These are phyloP conservation scores for Amylostereum chailletii DNA, from an alignment of 1,284 basidiomycete species.

Conservation along the genomic window DNA sequence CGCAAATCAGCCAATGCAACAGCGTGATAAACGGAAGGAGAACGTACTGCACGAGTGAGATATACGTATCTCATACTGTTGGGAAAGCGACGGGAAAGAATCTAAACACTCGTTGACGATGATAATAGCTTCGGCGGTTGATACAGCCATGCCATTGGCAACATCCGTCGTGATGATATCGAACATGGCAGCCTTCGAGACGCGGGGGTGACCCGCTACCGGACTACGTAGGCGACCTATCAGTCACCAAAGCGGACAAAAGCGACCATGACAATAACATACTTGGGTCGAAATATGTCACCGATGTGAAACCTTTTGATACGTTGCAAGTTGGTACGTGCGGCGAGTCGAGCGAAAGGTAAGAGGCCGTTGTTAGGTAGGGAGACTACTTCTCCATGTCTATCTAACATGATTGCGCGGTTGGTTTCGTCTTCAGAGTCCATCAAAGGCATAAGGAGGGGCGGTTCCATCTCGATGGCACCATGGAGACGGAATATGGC, in stretches of 20 bases:
- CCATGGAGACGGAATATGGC: constrained; percentile 84
- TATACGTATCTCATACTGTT: constrained; percentile 62
- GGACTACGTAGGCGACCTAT: constrained; percentile 26
- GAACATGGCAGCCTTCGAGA: constrained; percentile 64
- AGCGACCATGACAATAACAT: constrained; percentile 13
- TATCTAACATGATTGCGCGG: constrained; percentile 71
- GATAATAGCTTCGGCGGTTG: constrained; percentile 62
- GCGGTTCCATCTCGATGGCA: constrained; percentile 80
- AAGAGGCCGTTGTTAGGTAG: constrained; percentile 74
- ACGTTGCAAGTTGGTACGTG: constrained; percentile 61
- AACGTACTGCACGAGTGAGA: constrained; percentile 65
- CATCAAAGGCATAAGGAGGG: constrained; percentile 71
- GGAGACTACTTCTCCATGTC: constrained; percentile 74
- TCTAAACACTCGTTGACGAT: constrained; percentile 58
- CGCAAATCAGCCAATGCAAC: not conserved
- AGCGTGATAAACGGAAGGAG: not conserved
- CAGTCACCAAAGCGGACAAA: not conserved
- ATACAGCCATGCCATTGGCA: constrained; percentile 47
- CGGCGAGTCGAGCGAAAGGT: constrained; percentile 82
- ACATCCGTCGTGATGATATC: constrained; percentile 75
- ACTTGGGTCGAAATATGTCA: constrained; percentile 64
- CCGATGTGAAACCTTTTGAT: constrained; percentile 90
- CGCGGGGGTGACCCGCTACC: constrained; percentile 62
- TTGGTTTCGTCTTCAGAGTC: constrained; percentile 52
- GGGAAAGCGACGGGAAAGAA: constrained; percentile 58